A percentile compares a stretch with the other conserved stretches of the same genome.
Conservation (phyloP, 2,329 filamentous ascomycete genomes). For the Penicillium palitans region DNA sequence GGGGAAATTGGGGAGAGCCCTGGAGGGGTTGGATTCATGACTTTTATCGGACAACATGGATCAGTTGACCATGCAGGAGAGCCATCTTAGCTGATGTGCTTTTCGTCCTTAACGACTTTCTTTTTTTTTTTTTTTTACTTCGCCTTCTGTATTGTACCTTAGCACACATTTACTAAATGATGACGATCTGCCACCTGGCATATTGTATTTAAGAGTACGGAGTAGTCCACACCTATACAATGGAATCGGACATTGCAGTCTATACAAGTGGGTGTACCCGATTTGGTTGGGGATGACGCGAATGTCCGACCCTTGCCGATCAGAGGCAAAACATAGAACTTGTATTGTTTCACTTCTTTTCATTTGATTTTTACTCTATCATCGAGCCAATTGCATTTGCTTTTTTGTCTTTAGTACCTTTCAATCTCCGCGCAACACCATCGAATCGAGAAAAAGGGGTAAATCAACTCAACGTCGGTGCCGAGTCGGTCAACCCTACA, state of each 20-base stretch:
- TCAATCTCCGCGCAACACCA: background rate
- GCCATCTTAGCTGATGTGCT: conserved; percentile 23
- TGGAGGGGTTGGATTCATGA: conserved; percentile 27
- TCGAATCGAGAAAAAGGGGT: conserved; percentile 5
- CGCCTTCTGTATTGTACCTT: conserved; percentile 45
- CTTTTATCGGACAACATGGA: conserved; percentile 28
- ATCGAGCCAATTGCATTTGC: background rate
- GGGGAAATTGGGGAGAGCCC: conserved; percentile 19
- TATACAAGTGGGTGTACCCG: background rate
- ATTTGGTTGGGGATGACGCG: conserved; percentile 20
- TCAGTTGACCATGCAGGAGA: conserved; percentile 24
- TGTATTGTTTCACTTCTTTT: background rate
- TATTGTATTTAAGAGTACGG: background rate
- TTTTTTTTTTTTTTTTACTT: conserved; percentile 34
- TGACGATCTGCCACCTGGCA: conserved; percentile 38
- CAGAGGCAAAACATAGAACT: conserved; percentile 19
- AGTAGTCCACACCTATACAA: background rate
- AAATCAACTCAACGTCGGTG: background rate
- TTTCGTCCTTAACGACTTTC: conserved; percentile 36
- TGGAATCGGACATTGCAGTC: background rate
- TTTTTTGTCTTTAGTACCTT: background rate
- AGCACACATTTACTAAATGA: conserved; percentile 40
- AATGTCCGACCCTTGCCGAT: conserved; percentile 26
- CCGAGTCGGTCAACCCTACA: conserved; percentile 5
- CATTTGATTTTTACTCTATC: background rate